A percentile compares a stretch with the other conserved stretches of the same genome.
Evolutionary conservation across 1,284 basidiomycete genomes (phyloP).

Genomic region (Leccinum subrobustum): DNA sequence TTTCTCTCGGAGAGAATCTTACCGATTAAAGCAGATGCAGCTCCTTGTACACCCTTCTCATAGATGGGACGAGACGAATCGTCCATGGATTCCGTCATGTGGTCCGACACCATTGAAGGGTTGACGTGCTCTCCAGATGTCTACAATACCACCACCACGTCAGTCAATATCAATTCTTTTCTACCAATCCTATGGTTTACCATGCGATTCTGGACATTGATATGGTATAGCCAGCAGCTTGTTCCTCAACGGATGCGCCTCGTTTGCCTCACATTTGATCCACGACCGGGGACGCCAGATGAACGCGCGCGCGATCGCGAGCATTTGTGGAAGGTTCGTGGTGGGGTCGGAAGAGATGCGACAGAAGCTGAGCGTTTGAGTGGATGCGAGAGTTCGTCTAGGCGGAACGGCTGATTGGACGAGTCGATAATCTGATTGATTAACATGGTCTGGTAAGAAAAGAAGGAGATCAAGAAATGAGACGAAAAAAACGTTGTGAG

Average conservation of each 20-base stretch:
- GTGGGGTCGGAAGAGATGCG: no score
- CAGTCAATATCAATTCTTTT: background rate
- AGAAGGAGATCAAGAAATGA: no score
- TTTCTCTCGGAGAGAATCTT: background rate
- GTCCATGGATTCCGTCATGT: constrained; percentile 6
- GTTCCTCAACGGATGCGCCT: background rate
- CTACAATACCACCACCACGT: background rate
- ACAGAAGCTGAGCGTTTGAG: constrained; percentile 31
- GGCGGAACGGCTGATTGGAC: no score
- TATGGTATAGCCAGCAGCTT: constrained; percentile 16
- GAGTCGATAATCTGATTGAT: no score
- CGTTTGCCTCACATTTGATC: constrained; percentile 6
- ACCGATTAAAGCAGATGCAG: constrained; percentile 12
- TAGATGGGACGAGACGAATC: constrained; percentile 1
- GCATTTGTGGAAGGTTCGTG: no score
- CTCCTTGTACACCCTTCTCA: constrained; percentile 9
- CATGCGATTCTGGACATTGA: constrained; percentile 4
- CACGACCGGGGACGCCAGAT: constrained; percentile 3
- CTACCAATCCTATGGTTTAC: no score
- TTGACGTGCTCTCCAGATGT: background rate
- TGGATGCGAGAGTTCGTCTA: no score
- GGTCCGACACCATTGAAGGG: constrained; percentile 12
- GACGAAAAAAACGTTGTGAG: no score
- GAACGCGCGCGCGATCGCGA: constrained; percentile 28
- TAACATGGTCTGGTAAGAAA: no score